Conservation (phyloP, 306 rosid species). For the Inga leiocalycina region DNA sequence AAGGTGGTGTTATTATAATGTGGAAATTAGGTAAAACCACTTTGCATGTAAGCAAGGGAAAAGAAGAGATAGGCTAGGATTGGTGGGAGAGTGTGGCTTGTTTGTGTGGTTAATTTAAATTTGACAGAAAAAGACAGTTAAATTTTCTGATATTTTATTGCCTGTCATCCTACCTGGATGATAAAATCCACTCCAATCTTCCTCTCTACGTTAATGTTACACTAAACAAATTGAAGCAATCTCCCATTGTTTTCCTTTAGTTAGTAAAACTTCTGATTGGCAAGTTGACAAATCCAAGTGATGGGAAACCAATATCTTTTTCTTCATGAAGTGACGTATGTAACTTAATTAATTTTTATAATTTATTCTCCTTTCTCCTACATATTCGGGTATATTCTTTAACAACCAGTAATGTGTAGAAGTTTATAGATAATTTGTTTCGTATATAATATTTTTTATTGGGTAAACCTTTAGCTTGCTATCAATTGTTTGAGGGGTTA, state of each 20-base stretch:
- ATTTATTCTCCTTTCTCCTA: neutral
- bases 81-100: constrained; percentile 33
- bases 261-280: neutral
- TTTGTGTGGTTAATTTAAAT: neutral
- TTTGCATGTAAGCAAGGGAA: constrained; percentile 33
- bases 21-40: constrained; percentile 44
- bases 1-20: constrained; percentile 3
- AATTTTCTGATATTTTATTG: constrained; percentile 33
- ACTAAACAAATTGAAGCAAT: neutral
- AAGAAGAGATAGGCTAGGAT: neutral
- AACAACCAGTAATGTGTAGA: neutral
- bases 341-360: neutral
- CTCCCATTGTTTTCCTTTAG: neutral
- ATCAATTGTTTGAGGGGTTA: neutral
- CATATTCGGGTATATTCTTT: neutral
- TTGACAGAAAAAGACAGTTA: constrained; percentile 39
- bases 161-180: constrained; percentile 48
- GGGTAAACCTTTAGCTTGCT: neutral
- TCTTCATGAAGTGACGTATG: neutral
- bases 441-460: neutral
- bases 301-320: neutral
- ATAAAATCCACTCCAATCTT: constrained; percentile 21
- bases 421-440: neutral
- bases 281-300: constrained; percentile 19
- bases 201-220: neutral